phyloP scores from a whole-genome alignment of 2,329 filamentous ascomycete species.

The Clarireedia homoeocarpa region DNA sequence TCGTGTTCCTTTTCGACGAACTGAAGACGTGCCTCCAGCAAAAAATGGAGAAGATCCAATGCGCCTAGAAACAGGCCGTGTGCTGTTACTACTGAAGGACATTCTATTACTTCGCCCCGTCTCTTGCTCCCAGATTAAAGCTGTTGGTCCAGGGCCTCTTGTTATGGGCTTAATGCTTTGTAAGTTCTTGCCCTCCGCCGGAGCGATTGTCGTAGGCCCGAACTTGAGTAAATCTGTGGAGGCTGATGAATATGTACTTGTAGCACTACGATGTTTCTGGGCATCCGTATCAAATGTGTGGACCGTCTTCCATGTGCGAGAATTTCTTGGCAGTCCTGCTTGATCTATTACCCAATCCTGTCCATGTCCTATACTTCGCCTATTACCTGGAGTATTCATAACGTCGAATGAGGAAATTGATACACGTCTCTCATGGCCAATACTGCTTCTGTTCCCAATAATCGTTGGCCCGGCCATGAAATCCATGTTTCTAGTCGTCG shows the following conservation, averaged over 20 bases:
- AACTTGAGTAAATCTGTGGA: constrained; percentile 1
- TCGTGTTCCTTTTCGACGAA: constrained; percentile 15
- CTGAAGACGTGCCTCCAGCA: constrained; percentile 8
- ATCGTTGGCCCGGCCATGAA: constrained; percentile 6
- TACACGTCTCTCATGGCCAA: constrained; percentile 20
- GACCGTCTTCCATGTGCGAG: constrained; percentile 20
- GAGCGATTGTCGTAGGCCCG: constrained; percentile 13
- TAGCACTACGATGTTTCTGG: constrained; percentile 14
- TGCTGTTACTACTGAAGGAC: constrained; percentile 9
- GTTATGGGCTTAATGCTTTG: constrained; percentile 5
- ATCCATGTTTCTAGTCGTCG: constrained; percentile 15
- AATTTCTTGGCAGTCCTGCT: constrained; percentile 13
- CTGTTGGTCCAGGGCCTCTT: constrained; percentile 13
- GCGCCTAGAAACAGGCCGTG: constrained; percentile 21
- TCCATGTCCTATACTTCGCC: constrained; percentile 23
- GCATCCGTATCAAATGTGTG: constrained; percentile 8
- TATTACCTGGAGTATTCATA: background rate
- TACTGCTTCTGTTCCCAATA: constrained; percentile 5
- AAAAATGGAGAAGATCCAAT: constrained; percentile 26
- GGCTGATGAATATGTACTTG: constrained; percentile 7
- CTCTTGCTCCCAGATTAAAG: constrained; percentile 3
- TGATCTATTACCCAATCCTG: constrained; percentile 13
- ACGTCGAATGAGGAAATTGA: constrained; percentile 15
- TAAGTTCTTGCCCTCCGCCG: constrained; percentile 13
- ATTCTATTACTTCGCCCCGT: background rate